Evolutionary conservation across 2,329 filamentous ascomycete species (phyloP), one percentile per base, ranked within the genome.

Genomic region (Fusarium transvaalense): DNA sequence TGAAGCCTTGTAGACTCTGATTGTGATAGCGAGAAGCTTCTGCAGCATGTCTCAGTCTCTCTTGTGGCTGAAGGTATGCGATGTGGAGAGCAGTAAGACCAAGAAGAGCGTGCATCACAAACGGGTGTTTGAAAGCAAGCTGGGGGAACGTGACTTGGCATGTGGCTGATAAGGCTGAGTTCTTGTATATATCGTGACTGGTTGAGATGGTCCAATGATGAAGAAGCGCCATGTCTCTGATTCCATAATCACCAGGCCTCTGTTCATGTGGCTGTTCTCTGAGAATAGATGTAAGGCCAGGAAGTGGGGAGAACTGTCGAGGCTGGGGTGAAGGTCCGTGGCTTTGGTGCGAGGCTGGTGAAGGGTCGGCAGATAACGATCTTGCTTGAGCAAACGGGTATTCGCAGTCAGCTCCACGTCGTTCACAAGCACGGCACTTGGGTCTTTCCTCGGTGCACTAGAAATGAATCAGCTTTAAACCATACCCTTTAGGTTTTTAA

Each of bases 191-290:
- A 0, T 62, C 23, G 2, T 47, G 57, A 19, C 35, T 37, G 0
- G 59, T 47, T 1, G 59, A 42, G 2, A 62, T 12, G 3, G 59
- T 47, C 59, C 59, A 62, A 3, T 62, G 59, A 6, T 62, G 59
- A 3, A 62, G 41, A 0, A 62, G 47, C 0, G 57, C 59, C 59
- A 62, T 62, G 0, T 62, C 59, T 19, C 39, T 21, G 1, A 55
- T n/a, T 1, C 57, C 12, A 2, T 23, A 62, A 2, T 9, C 50
- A 9, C 2, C 19, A 2, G 13, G 6, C 13, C 47, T 13, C 19
- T 14, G 19, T 5, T 47, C 35, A 1, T 25, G 10, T 25, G n/a
- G n/a, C 5, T 31, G 23, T 3, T 38, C 29, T 7, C 17, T 61
- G 2, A 56, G 29, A 5, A 56, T 35, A 2, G 23, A 61, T 15